Evolutionary conservation across 2,329 filamentous ascomycete species (phyloP).

Genomic region (Trichoderma aggressivum): DNA sequence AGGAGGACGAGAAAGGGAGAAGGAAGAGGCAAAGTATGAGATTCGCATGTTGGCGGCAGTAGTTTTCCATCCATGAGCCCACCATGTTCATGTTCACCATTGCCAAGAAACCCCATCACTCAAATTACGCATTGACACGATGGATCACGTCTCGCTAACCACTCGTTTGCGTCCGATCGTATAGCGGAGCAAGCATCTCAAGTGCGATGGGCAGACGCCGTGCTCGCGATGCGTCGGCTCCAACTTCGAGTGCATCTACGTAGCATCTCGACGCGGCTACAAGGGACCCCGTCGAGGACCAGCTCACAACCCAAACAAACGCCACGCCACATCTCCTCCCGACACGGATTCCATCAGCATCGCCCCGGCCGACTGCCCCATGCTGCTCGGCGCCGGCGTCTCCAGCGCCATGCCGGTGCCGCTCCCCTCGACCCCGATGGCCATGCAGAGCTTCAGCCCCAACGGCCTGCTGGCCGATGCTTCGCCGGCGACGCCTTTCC

Average conservation of each 20-base stretch:
- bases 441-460: constrained; percentile 16
- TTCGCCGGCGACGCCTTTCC: constrained; percentile 25
- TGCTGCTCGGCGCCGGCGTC: constrained; percentile 28
- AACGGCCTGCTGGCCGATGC: constrained; percentile 16
- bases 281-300: constrained; percentile 51
- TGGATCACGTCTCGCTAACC: constrained; percentile 5
- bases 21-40: background rate
- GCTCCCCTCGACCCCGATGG: constrained; percentile 3
- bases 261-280: constrained; percentile 71
- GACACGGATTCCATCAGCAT: constrained; percentile 17
- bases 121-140: background rate
- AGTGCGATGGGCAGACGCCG: constrained; percentile 68
- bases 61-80: background rate
- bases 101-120: background rate
- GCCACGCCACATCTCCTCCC: constrained; percentile 44
- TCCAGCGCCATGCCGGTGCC: constrained; percentile 13
- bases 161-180: background rate
- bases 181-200: constrained; percentile 65
- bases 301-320: constrained; percentile 48
- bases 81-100: background rate
- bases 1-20: background rate
- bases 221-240: constrained; percentile 64
- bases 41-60: background rate
- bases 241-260: constrained; percentile 64
- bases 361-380: constrained; percentile 39